These are phyloP conservation scores for Tricholoma bakamatsutake DNA, from an alignment of 768 basidiomycete species.

Conservation along the genomic window DNA sequence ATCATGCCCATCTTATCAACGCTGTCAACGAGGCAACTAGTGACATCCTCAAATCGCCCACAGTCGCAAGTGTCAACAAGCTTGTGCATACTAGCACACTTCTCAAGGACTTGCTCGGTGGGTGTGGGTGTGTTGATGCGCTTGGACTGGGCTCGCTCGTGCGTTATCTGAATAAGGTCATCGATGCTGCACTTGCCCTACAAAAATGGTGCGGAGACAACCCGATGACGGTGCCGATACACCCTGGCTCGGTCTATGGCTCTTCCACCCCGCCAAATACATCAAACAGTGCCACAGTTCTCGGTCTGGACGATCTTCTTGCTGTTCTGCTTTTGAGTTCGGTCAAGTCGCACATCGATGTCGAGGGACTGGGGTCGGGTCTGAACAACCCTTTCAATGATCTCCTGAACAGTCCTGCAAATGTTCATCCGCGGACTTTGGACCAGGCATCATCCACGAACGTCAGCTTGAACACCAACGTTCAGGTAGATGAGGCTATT, in stretches of 20 bases:
- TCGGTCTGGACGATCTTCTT: constrained; percentile 20
- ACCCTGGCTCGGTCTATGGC: not conserved
- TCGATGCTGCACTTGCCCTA: constrained; percentile 9
- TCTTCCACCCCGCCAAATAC: not conserved
- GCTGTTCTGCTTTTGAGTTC: constrained; percentile 13
- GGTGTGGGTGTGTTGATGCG: constrained; percentile 16
- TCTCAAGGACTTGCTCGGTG: constrained; percentile 12
- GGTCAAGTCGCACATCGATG: constrained; percentile 10
- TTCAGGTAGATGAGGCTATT: constrained; percentile 2
- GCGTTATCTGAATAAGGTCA: constrained; percentile 13
- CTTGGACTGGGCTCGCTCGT: constrained; percentile 15
- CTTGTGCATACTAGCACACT: constrained; percentile 17
- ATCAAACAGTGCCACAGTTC: constrained; percentile 15
- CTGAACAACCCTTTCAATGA: constrained; percentile 14
- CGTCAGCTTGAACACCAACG: not conserved
- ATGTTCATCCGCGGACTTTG: not conserved
- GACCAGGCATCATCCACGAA: not conserved
- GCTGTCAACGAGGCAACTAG: constrained; percentile 14
- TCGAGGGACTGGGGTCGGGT: constrained; percentile 16
- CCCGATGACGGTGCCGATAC: constrained; percentile 1
- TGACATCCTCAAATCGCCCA: constrained; percentile 17
- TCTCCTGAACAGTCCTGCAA: constrained; percentile 12
- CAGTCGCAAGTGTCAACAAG: constrained; percentile 13
- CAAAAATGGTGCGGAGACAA: constrained; percentile 12
- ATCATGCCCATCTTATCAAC: constrained; percentile 15